These are phyloP conservation scores for Paxillus ammoniavirescens DNA, from an alignment of 768 basidiomycete species.

Conservation along the genomic window DNA sequence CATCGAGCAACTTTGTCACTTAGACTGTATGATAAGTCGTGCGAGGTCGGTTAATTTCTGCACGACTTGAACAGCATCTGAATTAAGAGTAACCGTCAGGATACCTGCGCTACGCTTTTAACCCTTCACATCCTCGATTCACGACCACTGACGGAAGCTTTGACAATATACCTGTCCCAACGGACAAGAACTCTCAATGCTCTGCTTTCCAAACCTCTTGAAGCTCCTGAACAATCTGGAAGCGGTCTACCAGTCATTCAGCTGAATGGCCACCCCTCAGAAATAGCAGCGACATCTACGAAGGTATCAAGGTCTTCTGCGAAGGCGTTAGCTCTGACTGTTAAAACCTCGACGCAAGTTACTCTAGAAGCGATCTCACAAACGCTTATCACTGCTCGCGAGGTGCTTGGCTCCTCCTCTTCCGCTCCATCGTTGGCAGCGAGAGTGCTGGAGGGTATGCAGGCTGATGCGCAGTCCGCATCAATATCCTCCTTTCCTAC, in stretches of 20 bases:
- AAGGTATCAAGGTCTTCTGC: slow-evolving; percentile 12
- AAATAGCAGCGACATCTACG: slow-evolving; percentile 6
- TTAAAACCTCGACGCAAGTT: slow-evolving; percentile 51
- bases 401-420: slow-evolving; percentile 48
- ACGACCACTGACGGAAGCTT: slow-evolving; percentile 69
- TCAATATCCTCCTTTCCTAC: slow-evolving; percentile 36
- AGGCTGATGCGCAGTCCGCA: slow-evolving; percentile 42
- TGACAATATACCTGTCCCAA: slow-evolving; percentile 70
- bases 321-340: slow-evolving; percentile 44
- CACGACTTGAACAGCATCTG: not conserved
- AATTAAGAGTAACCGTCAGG: slow-evolving; percentile 38
- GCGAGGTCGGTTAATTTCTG: slow-evolving; percentile 42
- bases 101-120: slow-evolving; percentile 73
- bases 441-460: slow-evolving; percentile 59
- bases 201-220: slow-evolving; percentile 37
- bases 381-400: slow-evolving; percentile 57
- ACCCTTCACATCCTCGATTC: slow-evolving; percentile 90
- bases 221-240: slow-evolving; percentile 16
- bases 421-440: slow-evolving; percentile 48
- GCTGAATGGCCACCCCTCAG: slow-evolving; percentile 36
- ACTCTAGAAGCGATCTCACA: slow-evolving; percentile 54
- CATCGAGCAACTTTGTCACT: slow-evolving; percentile 85
- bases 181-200: slow-evolving; percentile 57
- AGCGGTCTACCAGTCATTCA: slow-evolving; percentile 33
- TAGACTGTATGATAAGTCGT: slow-evolving; percentile 53